Conservation (phyloP, 2,329 filamentous ascomycete genomes). For the Monosporascus sp. region DNA sequence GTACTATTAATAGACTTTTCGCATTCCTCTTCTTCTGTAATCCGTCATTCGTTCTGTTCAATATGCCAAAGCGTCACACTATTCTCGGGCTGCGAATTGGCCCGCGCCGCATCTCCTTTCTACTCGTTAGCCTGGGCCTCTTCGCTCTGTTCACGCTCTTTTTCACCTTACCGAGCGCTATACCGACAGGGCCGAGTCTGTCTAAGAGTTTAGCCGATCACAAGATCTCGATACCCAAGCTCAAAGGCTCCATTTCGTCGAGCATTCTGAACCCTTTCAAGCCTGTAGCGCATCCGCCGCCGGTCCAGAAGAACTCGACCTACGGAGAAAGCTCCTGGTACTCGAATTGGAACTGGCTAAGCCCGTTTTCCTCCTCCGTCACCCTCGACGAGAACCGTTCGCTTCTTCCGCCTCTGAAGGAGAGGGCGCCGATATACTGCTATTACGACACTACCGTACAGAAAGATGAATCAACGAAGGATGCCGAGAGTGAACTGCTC, state of each 20-base stretch:
- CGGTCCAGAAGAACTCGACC: constrained; percentile 71
- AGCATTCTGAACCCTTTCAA: constrained; percentile 62
- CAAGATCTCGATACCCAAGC: constrained; percentile 44
- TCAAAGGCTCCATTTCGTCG: constrained; percentile 41
- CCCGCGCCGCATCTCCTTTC: constrained; percentile 46
- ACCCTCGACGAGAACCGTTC: constrained; percentile 77
- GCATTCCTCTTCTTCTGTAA: constrained; percentile 4
- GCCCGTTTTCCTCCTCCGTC: constrained; percentile 78
- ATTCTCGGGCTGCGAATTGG: constrained; percentile 46
- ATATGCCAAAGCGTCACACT: constrained; percentile 42
- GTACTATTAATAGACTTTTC: background rate
- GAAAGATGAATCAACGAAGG: constrained; percentile 58
- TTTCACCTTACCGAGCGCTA: constrained; percentile 43
- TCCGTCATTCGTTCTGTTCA: constrained; percentile 1
- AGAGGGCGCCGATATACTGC: constrained; percentile 76
- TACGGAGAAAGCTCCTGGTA: constrained; percentile 79
- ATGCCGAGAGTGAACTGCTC: constrained; percentile 73
- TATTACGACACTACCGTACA: constrained; percentile 71
- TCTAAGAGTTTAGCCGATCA: constrained; percentile 42
- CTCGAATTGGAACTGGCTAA: constrained; percentile 83
- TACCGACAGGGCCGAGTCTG: constrained; percentile 45
- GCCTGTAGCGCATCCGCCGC: constrained; percentile 64
- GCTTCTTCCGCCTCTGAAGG: constrained; percentile 70
- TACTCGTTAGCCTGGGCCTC: constrained; percentile 46
- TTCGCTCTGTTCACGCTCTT: constrained; percentile 51